Evolutionary conservation across 352 stramenopile genomes (phyloP), one percentile per base, ranked within the genome.

Genomic region (Pythium folliculosum): DNA sequence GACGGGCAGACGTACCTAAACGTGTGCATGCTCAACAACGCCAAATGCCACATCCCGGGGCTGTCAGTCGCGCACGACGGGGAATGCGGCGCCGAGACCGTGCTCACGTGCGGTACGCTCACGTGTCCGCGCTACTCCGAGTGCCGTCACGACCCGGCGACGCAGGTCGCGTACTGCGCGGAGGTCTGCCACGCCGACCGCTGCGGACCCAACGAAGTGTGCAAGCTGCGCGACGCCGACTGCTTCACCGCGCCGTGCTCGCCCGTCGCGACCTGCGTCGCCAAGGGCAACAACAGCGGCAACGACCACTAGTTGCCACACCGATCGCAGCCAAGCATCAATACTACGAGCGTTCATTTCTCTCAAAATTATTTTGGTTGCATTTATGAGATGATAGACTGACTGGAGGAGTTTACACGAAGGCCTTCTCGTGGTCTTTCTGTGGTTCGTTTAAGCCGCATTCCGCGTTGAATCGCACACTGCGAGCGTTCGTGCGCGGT

Each of bases 171-270:
- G 9, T 85, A 82, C 62, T 90, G 80, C 59, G 78, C 71, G 1
- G 82, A 89, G 25, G 65, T 89, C 0, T 88, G 80, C 59, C 77
- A 77, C 1, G 50, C 69, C 0, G 80, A 90, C 23, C 80, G 78
- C 35, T 90, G 82, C 48, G 71, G 75, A 16, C 71, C 74, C 17
- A 55, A 75, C 10, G 77, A 85, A 43, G 65, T 71, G 27, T 89
- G 81, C 27, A 60, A 87, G 59, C 69, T 88, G 7, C 54, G 82
- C 0, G 67, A 82, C 16, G 65, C 65, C 0, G 77, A 81, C 40
- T 90, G 82, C 68, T 86, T 70, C 71, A 88, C 78, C 9, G 80
- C 78, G 10, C 78, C 80, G 6, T 89, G 80, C 55, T 82, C 82
- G 37, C 76, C 75, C 3, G 73, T 88, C 44, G 80, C 80, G 16